A percentile compares a stretch with the other conserved stretches of the same genome.
Evolutionary conservation across 495 filamentous ascomycete species (phyloP).

Genomic region (Penicillium nucicola): DNA sequence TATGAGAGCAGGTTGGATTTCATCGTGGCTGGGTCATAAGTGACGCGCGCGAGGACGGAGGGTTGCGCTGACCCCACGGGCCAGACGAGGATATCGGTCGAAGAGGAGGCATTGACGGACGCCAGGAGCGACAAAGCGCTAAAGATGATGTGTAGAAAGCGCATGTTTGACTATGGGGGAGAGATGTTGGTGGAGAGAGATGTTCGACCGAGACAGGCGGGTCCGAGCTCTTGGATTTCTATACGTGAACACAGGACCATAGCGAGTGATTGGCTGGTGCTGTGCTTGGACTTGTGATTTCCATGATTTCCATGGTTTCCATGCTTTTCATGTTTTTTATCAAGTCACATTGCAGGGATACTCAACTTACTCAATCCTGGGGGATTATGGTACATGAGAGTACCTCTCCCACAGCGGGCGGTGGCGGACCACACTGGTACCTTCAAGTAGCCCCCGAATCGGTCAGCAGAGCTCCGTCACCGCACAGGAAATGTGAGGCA

Average conservation of each 20-base stretch:
- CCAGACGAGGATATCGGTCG: constrained; percentile 41
- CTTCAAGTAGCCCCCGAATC: too few species aligned
- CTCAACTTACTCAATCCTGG: too few species aligned
- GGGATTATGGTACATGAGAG: too few species aligned
- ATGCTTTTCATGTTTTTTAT: too few species aligned
- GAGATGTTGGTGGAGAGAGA: neutral
- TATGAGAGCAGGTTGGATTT: constrained; percentile 35
- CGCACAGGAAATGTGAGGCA: too few species aligned
- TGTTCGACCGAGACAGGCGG: neutral
- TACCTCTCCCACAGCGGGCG: too few species aligned
- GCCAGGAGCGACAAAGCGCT: constrained; percentile 14
- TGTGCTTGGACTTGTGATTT: too few species aligned
- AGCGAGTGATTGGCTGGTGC: too few species aligned
- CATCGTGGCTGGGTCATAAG: constrained; percentile 33
- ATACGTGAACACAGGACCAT: neutral
- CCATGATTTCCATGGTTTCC: too few species aligned
- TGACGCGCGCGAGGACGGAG: constrained; percentile 38
- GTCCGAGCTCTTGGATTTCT: neutral
- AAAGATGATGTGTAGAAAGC: constrained; percentile 16
- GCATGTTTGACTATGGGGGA: constrained; percentile 20
- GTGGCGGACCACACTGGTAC: too few species aligned
- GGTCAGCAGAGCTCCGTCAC: too few species aligned
- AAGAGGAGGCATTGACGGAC: constrained; percentile 15
- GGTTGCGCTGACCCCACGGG: constrained; percentile 32
- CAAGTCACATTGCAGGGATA: too few species aligned